Conservation (phyloP, 2,329 filamentous ascomycete species). For the Beauveria australis region DNA sequence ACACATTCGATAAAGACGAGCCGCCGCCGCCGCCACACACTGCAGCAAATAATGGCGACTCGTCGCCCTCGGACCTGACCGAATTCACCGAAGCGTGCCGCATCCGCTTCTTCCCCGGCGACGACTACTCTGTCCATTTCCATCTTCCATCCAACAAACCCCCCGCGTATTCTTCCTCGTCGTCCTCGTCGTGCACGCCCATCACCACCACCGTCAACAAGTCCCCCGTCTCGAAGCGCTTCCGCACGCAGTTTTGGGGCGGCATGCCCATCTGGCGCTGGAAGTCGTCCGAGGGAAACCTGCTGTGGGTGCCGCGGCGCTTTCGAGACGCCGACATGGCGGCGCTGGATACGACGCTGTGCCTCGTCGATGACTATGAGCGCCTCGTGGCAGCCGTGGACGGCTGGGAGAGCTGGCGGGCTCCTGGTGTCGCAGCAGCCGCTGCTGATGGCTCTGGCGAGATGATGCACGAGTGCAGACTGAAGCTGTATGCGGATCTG, state of each 20-base stretch:
- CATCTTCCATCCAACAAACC: background rate
- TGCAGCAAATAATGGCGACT: background rate
- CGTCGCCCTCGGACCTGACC: background rate
- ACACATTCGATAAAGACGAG: background rate
- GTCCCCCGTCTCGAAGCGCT: background rate
- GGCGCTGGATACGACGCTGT: background rate
- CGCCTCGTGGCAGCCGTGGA: slow-evolving; percentile 4
- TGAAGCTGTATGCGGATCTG: slow-evolving; percentile 6
- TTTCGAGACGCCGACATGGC: slow-evolving; percentile 7
- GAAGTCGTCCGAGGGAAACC: slow-evolving; percentile 9
- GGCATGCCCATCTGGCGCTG: slow-evolving; percentile 10
- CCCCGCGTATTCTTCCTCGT: background rate
- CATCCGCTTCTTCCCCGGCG: slow-evolving; percentile 4
- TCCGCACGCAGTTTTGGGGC: slow-evolving; percentile 8
- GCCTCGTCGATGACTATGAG: slow-evolving; percentile 10
- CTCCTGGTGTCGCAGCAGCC: background rate
- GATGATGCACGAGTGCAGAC: background rate
- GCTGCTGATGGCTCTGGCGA: background rate
- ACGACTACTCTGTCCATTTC: slow-evolving; percentile 5
- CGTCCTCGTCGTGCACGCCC: background rate
- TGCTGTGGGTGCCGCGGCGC: slow-evolving; percentile 8
- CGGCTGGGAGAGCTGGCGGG: background rate
- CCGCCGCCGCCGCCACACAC: background rate
- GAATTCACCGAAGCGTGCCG: slow-evolving; percentile 11
- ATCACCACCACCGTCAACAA: background rate